Evolutionary conservation across 257 asterid genomes (phyloP).

Genomic region (Cordia subcordata): DNA sequence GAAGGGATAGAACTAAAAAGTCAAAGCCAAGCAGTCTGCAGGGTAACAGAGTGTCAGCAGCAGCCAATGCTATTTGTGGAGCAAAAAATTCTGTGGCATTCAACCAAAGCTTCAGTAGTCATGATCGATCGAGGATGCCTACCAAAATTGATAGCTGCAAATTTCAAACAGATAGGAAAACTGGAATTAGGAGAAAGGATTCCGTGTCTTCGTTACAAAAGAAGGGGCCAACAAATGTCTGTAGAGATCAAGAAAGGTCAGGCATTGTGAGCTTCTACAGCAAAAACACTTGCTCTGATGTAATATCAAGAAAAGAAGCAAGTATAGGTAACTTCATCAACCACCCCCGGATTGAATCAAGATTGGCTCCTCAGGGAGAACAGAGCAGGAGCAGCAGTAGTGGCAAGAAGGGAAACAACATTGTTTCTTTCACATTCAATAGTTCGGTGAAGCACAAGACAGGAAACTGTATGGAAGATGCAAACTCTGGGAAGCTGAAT

Average conservation of each 20-base stretch:
- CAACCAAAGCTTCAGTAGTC: slow-evolving; percentile 26
- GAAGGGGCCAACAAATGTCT: slow-evolving; percentile 42
- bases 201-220: slow-evolving; percentile 44
- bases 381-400: slow-evolving; percentile 14
- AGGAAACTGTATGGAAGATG: slow-evolving; percentile 19
- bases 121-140: slow-evolving; percentile 26
- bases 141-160: slow-evolving; percentile 28
- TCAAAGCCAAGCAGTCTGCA: slow-evolving; percentile 28
- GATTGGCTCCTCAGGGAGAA: slow-evolving; percentile 24
- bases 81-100: slow-evolving; percentile 26
- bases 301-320: slow-evolving; percentile 26
- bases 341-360: slow-evolving; percentile 16
- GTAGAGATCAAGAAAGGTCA: slow-evolving; percentile 38
- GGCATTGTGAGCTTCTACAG: slow-evolving; percentile 19
- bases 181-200: slow-evolving; percentile 25
- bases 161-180: slow-evolving; percentile 44
- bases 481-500: slow-evolving; percentile 23
- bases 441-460: slow-evolving; percentile 45
- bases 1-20: slow-evolving; percentile 31
- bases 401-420: slow-evolving; percentile 21
- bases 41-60: slow-evolving; percentile 23
- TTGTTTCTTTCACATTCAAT: slow-evolving; percentile 36
- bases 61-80: slow-evolving; percentile 24
- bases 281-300: slow-evolving; percentile 18
- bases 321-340: slow-evolving; percentile 13